phyloP scores from a whole-genome alignment of 352 stramenopile species.

The Globisporangium alternatum region DNA sequence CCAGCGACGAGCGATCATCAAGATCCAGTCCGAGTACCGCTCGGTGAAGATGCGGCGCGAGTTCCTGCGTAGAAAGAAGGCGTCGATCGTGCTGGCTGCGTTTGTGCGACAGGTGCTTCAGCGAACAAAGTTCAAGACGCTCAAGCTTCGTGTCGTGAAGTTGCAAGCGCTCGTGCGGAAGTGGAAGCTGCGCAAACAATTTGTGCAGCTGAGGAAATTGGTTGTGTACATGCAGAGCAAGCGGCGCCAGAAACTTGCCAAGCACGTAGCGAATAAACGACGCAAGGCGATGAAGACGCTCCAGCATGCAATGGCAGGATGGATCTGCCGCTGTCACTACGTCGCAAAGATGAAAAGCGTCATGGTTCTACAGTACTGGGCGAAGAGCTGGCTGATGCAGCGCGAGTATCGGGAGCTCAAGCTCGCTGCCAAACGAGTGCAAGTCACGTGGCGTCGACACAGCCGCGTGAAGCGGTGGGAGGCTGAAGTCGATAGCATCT shows the following conservation, averaged over 20 bases:
- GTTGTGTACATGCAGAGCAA: constrained; percentile 48
- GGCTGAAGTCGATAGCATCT: constrained; percentile 47
- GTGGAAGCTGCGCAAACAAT: constrained; percentile 35
- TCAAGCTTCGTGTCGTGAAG: constrained; percentile 69
- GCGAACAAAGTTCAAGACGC: constrained; percentile 48
- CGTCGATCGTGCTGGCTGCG: constrained; percentile 59
- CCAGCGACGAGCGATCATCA: constrained; percentile 27
- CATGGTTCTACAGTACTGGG: constrained; percentile 38
- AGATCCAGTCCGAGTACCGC: constrained; percentile 51
- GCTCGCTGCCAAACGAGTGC: constrained; percentile 30
- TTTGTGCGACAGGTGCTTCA: constrained; percentile 73
- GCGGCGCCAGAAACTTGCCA: constrained; percentile 32
- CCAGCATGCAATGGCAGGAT: constrained; percentile 54
- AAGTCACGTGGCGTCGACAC: constrained; percentile 40
- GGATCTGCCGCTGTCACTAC: constrained; percentile 41
- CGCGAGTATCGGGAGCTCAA: constrained; percentile 37
- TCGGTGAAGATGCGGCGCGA: constrained; percentile 32
- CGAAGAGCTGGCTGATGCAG: constrained; percentile 54
- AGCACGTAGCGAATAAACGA: constrained; percentile 19
- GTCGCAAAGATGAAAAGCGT: constrained; percentile 31
- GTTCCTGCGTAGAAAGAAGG: constrained; percentile 46
- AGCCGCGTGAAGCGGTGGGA: constrained; percentile 38
- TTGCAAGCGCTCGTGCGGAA: constrained; percentile 58
- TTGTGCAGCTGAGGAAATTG: constrained; percentile 21
- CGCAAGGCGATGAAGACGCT: constrained; percentile 31